Conservation (phyloP, 2,329 filamentous ascomycete species). For the Neocatenulostroma microsporum region DNA sequence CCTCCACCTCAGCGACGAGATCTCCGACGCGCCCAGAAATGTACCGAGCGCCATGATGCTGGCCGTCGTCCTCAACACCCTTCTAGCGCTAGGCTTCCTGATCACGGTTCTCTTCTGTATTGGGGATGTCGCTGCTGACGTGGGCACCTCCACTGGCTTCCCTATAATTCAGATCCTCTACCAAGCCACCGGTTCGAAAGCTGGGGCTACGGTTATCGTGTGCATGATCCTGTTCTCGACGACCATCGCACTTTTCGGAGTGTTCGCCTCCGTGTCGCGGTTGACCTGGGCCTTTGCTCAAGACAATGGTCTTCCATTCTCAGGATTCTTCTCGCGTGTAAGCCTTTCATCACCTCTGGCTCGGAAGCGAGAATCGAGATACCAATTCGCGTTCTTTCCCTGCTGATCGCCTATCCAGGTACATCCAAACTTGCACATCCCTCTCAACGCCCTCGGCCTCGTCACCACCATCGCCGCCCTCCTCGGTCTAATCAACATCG, state of each 20-base stretch:
- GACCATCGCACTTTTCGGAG: too few relatives aligned
- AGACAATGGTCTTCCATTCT: slow-evolving; percentile 8
- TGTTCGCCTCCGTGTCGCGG: slow-evolving; percentile 5
- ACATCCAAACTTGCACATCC: slow-evolving; percentile 24
- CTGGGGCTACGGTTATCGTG: slow-evolving; percentile 4
- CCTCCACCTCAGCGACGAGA: slow-evolving; percentile 40
- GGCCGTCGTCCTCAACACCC: slow-evolving; percentile 37
- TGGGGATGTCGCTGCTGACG: slow-evolving; percentile 28
- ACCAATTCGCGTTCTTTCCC: too few relatives aligned
- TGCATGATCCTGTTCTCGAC: too few relatives aligned
- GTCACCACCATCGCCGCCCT: slow-evolving; percentile 27
- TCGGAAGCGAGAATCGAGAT: too few relatives aligned
- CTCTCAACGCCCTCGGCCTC: slow-evolving; percentile 32
- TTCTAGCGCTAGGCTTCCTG: slow-evolving; percentile 34
- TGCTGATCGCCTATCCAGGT: too few relatives aligned
- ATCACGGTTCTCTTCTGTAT: slow-evolving; percentile 39
- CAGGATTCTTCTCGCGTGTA: too few relatives aligned
- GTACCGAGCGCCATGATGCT: slow-evolving; percentile 42
- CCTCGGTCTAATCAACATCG: slow-evolving; percentile 35
- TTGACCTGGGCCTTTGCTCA: slow-evolving; percentile 8
- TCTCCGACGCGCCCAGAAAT: slow-evolving; percentile 33
- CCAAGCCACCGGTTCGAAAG: slow-evolving; percentile 5
- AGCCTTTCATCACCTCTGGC: too few relatives aligned
- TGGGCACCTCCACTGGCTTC: slow-evolving; percentile 24
- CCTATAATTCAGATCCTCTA: slow-evolving; percentile 38